Evolutionary conservation across 169 alveolate species (phyloP), one percentile per base, ranked within the genome.

Genomic region (Plasmodium berghei): DNA sequence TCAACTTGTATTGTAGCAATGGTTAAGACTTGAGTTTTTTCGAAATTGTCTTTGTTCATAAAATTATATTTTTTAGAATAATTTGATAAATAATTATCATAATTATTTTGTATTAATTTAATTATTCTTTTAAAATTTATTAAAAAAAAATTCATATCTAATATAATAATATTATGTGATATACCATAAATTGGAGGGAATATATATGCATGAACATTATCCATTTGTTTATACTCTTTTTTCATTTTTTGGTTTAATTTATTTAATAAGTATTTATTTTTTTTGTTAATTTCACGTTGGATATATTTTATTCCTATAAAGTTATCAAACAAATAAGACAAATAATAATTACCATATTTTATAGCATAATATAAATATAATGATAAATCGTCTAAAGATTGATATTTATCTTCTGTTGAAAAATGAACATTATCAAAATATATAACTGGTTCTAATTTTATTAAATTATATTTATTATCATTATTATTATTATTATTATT

Each of bases 191-290:
- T 14, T 22, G 24, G 18, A 28, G 89, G 72, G 20, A 64, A 77
- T 48, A 77, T 18, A 77, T 64, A 77, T 22, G 71, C 22, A 77
- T 77, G 89, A 22, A 64, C 54, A 45, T 77, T 63, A 46, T 48
- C 77, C 12, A 16, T 16, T 24, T 34, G 3, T n/a, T 18, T 48
- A 54, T 77, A 77, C 22, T 69, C 0, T 54, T 22, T 12, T 46
- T 70, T 77, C 20, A 62, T 49, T n/a, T 28, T 46, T 3, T 48
- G 22, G 1, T 16, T 20, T 28, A 77, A 8, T 26, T 26, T 58
- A 9, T 16, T 77, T 14, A 6, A 56, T 64, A 56, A 22, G 9
- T 63, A 9, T 26, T 45, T 77, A 74, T 49, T 77, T 58, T 77
- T 24, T 9, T 12, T 63, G 16, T 14, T 62, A n/a, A 77, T 2